Evolutionary conservation across 371 early-diverging fungal genomes (phyloP).

Genomic region (Mortierella sp.): DNA sequence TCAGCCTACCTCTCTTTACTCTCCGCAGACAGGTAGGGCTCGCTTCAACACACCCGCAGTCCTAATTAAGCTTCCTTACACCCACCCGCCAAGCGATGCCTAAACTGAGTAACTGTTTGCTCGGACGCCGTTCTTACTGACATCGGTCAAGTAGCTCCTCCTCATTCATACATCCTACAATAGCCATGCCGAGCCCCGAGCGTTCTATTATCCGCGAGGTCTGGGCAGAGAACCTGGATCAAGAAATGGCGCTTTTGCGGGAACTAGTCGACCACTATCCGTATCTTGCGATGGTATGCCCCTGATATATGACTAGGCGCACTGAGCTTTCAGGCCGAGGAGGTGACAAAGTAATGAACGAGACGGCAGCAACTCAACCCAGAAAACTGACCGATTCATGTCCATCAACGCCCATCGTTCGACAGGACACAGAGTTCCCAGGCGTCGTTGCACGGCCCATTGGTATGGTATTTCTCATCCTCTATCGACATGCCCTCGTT

Average conservation of each 20-base stretch:
- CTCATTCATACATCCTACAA: not conserved
- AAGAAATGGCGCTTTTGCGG: conserved; percentile 94
- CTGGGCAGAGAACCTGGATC: conserved; percentile 98
- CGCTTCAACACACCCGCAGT: not conserved
- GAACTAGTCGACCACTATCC: conserved; percentile 94
- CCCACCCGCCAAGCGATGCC: no score
- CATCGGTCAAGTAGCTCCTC: no score
- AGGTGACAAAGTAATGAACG: conserved; percentile 7
- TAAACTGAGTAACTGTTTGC: no score
- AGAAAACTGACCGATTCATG: conserved; percentile 5
- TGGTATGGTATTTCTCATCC: conserved; percentile 21
- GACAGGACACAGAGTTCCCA: conserved; percentile 99
- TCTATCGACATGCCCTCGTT: not conserved
- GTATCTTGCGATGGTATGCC: conserved; percentile 95
- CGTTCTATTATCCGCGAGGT: conserved; percentile 88
- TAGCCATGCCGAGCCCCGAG: conserved; percentile 59
- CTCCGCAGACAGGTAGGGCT: not conserved
- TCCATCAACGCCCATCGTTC: conserved; percentile 2
- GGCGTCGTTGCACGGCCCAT: conserved; percentile 99
- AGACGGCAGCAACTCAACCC: not conserved
- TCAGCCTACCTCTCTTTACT: not conserved
- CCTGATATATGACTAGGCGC: not conserved
- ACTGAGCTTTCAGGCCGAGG: not conserved
- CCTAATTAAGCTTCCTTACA: not conserved
- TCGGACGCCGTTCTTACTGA: not conserved